Conservation (phyloP, 345 rosid genomes). For the Salix caprea region DNA sequence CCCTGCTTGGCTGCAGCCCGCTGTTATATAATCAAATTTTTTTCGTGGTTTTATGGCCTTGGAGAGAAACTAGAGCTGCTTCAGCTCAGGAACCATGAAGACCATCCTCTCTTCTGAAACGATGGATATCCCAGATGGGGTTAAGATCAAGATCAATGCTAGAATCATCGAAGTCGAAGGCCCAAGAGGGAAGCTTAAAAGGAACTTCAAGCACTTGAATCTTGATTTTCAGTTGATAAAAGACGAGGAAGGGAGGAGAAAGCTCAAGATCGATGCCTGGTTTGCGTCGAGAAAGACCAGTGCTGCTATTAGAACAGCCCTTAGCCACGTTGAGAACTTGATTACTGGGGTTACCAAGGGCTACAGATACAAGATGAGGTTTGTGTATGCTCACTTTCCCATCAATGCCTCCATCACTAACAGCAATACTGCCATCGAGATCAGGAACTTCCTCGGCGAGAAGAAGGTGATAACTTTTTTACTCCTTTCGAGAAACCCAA, state of each 20-base stretch:
- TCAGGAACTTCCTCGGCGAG: slow-evolving; percentile 68
- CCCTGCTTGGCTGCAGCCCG: no score
- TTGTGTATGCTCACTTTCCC: slow-evolving; percentile 81
- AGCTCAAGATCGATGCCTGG: slow-evolving; percentile 64
- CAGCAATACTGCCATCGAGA: slow-evolving; percentile 53
- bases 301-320: slow-evolving; percentile 53
- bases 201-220: slow-evolving; percentile 51
- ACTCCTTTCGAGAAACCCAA: background rate
- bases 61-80: no score
- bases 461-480: slow-evolving; percentile 32
- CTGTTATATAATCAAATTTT: no score
- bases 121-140: slow-evolving; percentile 50
- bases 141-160: slow-evolving; percentile 36
- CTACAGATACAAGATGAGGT: slow-evolving; percentile 78
- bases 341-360: slow-evolving; percentile 69
- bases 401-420: slow-evolving; percentile 68
- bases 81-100: slow-evolving; percentile 26
- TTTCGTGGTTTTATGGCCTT: no score
- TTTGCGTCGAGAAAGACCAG: slow-evolving; percentile 54
- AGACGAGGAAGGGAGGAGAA: slow-evolving; percentile 44
- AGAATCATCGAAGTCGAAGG: slow-evolving; percentile 49
- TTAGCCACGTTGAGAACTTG: slow-evolving; percentile 67
- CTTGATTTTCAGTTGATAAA: slow-evolving; percentile 47
- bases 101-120: slow-evolving; percentile 43
- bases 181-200: slow-evolving; percentile 37